Conservation (phyloP, 225 moss, liverwort and hornwort genomes). For the Straminergon stramineum region DNA sequence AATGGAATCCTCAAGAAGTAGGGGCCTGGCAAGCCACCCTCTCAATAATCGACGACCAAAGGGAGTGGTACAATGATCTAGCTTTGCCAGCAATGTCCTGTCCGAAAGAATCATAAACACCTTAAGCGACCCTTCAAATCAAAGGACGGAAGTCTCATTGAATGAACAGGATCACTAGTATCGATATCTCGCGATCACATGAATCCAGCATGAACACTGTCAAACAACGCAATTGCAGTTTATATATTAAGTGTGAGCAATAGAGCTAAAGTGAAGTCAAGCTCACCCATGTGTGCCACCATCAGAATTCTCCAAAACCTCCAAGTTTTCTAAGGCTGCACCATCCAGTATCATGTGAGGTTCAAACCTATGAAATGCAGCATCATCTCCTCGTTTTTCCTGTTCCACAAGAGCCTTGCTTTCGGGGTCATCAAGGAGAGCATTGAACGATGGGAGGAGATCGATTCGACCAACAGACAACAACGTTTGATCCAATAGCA, state of each 20-base stretch:
- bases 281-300: conserved; percentile 80
- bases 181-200: neutral
- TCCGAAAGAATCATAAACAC: neutral
- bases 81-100: conserved; percentile 77
- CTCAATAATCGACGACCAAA: conserved; percentile 82
- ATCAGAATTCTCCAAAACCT: conserved; percentile 78
- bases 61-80: conserved; percentile 77
- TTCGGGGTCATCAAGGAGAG: conserved; percentile 26
- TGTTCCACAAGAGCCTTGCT: conserved; percentile 10
- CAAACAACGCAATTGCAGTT: neutral
- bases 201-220: neutral
- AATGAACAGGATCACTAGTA: neutral
- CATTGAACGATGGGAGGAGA: conserved; percentile 63
- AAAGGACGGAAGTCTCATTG: neutral
- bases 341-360: conserved; percentile 84
- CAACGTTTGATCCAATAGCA: conserved; percentile 62
- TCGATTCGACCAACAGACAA: conserved; percentile 62
- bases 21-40: conserved; percentile 89
- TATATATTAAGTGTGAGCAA: neutral
- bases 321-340: conserved; percentile 87
- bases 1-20: conserved; percentile 66
- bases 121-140: neutral
- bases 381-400: conserved; percentile 6
- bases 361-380: conserved; percentile 17
- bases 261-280: neutral